Conservation (phyloP, 345 rosid genomes). For the Raphanus sativus region DNA sequence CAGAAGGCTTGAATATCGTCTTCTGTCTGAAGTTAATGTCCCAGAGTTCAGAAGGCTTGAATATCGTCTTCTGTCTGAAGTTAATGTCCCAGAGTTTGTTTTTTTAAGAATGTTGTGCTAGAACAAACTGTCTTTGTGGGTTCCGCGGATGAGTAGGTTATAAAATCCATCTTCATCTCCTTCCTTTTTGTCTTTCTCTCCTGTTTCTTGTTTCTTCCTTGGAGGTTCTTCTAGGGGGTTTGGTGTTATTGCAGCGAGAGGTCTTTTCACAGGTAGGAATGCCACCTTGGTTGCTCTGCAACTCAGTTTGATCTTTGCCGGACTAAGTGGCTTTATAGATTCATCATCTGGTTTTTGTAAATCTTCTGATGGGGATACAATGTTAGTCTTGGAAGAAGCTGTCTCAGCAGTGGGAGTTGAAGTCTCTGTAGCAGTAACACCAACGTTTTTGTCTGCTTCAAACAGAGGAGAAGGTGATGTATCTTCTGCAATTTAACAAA, state of each 20-base stretch:
- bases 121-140: constrained; percentile 41
- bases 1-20: constrained; percentile 47
- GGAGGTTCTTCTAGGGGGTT: constrained; percentile 32
- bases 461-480: background rate
- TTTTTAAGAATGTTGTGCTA: constrained; percentile 11
- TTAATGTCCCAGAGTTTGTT: constrained; percentile 2
- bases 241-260: constrained; percentile 34
- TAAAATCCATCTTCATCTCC: constrained; percentile 38
- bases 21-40: background rate
- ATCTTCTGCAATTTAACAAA: constrained; percentile 27
- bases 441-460: constrained; percentile 14
- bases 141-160: constrained; percentile 36
- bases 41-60: constrained; percentile 49
- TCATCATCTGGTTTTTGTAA: constrained; percentile 17
- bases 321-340: background rate
- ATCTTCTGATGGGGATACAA: constrained; percentile 18
- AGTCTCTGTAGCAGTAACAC: constrained; percentile 23
- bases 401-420: constrained; percentile 4
- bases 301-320: constrained; percentile 28
- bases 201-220: constrained; percentile 31
- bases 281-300: constrained; percentile 52
- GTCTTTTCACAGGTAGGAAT: constrained; percentile 61
- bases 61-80: background rate
- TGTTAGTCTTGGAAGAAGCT: background rate
- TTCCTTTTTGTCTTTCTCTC: constrained; percentile 13